Conservation (phyloP, 805 yeast species). For the Candida silvicultrix region DNA sequence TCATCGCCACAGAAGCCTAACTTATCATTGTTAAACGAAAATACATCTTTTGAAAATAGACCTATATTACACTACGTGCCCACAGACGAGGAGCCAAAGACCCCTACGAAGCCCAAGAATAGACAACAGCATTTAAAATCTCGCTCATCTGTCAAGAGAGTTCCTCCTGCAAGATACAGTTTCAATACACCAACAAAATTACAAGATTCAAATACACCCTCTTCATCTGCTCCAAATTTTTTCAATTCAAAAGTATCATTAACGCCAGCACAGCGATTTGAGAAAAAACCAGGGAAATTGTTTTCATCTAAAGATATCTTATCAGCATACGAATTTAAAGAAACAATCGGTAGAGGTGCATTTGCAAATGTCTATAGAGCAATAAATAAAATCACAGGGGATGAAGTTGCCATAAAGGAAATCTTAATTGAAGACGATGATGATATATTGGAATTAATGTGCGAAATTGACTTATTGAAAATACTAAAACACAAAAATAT, state of each 20-base stretch:
- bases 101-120: constrained; percentile 17
- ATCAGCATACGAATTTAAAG: constrained; percentile 43
- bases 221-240: background rate
- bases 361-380: constrained; percentile 84
- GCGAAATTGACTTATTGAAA: constrained; percentile 70
- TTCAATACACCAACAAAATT: constrained; percentile 13
- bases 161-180: constrained; percentile 4
- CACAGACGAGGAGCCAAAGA: constrained; percentile 10
- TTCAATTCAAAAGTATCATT: constrained; percentile 14
- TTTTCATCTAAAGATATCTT: constrained; percentile 19
- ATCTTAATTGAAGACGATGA: constrained; percentile 69
- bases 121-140: background rate
- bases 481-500: constrained; percentile 82
- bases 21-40: constrained; percentile 7
- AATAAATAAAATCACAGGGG: constrained; percentile 55
- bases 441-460: constrained; percentile 46
- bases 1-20: constrained; percentile 16
- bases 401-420: constrained; percentile 75
- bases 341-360: constrained; percentile 83
- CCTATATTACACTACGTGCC: constrained; percentile 16
- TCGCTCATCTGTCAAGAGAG: background rate
- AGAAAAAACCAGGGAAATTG: constrained; percentile 31
- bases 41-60: constrained; percentile 11
- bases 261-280: constrained; percentile 48
- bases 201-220: background rate